Evolutionary conservation across 2,329 filamentous ascomycete species (phyloP).

Genomic region (Paraphoma sp.): DNA sequence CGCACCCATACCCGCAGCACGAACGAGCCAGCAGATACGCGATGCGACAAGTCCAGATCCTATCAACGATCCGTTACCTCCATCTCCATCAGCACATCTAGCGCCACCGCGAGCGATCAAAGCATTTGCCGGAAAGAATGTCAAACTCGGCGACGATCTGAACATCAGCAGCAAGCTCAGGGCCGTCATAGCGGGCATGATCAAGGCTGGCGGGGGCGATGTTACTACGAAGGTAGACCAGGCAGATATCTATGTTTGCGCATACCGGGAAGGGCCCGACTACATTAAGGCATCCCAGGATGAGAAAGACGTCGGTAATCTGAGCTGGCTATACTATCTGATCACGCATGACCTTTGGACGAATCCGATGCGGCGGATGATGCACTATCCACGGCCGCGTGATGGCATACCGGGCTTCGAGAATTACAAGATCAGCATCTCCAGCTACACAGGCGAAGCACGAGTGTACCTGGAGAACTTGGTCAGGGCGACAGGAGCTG

Average conservation of each 20-base stretch:
- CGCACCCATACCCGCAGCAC: slow-evolving; percentile 51
- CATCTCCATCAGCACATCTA: slow-evolving; percentile 23
- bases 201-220: slow-evolving; percentile 73
- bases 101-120: slow-evolving; percentile 45
- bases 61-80: slow-evolving; percentile 24
- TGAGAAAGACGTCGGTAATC: slow-evolving; percentile 85
- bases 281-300: slow-evolving; percentile 78
- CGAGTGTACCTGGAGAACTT: slow-evolving; percentile 93
- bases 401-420: slow-evolving; percentile 81
- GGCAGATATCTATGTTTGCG: slow-evolving; percentile 85
- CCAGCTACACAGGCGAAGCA: slow-evolving; percentile 95
- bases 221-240: slow-evolving; percentile 70
- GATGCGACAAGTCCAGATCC: slow-evolving; percentile 45
- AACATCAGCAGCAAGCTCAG: slow-evolving; percentile 71
- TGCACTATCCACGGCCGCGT: slow-evolving; percentile 88
- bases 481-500: slow-evolving; percentile 80
- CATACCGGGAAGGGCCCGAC: slow-evolving; percentile 80
- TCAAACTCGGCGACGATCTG: slow-evolving; percentile 80
- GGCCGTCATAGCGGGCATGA: slow-evolving; percentile 72
- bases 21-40: slow-evolving; percentile 50
- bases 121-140: slow-evolving; percentile 78
- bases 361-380: slow-evolving; percentile 77
- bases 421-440: slow-evolving; percentile 80
- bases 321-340: slow-evolving; percentile 92
- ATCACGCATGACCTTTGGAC: slow-evolving; percentile 91